Conservation (phyloP, 2,329 filamentous ascomycete genomes). For the Cadophora sp. region DNA sequence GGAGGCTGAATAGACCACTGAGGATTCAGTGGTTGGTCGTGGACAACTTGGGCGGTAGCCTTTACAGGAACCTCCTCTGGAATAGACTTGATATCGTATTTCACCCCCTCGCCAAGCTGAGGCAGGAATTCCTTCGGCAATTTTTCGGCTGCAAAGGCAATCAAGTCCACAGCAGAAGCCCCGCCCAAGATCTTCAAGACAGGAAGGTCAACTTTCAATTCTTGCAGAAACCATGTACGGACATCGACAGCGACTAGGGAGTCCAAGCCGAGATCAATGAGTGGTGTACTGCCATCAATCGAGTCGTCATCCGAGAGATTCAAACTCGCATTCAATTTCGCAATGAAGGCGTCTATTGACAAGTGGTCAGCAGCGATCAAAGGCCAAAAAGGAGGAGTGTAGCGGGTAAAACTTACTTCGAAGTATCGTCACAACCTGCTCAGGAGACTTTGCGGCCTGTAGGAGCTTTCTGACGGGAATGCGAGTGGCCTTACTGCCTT, state of each 20-base stretch:
- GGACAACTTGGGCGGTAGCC: neutral
- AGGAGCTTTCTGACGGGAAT: neutral
- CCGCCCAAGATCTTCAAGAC: slow-evolving; percentile 29
- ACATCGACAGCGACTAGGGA: slow-evolving; percentile 32
- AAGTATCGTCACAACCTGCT: slow-evolving; percentile 2
- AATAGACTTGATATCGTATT: neutral
- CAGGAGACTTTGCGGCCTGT: slow-evolving; percentile 1
- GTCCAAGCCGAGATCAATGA: slow-evolving; percentile 45
- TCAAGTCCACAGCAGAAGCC: slow-evolving; percentile 14
- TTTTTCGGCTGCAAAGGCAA: neutral
- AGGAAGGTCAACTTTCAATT: slow-evolving; percentile 45
- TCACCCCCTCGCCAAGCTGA: neutral
- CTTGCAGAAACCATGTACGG: slow-evolving; percentile 54
- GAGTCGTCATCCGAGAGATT: slow-evolving; percentile 45
- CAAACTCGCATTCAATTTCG: slow-evolving; percentile 33
- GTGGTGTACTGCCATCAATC: neutral
- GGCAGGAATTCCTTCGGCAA: neutral
- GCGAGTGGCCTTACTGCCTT: slow-evolving; percentile 40
- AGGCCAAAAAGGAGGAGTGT: neutral
- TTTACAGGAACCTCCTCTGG: neutral
- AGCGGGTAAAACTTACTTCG: neutral
- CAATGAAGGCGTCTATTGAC: slow-evolving; percentile 41
- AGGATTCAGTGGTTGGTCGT: neutral
- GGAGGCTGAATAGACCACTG: neutral
- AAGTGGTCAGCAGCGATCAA: neutral